These are phyloP conservation scores for Fomitopsis palustris DNA, from an alignment of 1,284 basidiomycete genomes.

Conservation along the genomic window DNA sequence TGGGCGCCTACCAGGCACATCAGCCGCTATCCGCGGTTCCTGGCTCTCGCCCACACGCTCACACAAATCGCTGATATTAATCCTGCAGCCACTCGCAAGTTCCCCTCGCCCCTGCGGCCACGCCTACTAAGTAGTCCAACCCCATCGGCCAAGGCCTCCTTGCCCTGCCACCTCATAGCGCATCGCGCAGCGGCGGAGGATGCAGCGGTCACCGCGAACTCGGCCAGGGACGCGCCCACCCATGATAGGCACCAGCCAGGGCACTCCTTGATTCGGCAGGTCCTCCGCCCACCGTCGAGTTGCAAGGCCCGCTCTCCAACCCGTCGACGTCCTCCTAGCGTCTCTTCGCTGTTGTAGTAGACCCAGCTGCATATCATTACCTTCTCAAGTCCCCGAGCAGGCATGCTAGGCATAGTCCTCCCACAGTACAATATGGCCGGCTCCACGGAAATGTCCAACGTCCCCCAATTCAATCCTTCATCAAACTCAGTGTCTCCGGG, in stretches of 20 bases:
- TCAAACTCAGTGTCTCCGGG: too few relatives aligned
- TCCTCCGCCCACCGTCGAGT: neutral
- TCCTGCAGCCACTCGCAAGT: neutral
- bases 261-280: neutral
- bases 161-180: too few relatives aligned
- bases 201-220: neutral
- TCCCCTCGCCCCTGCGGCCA: neutral
- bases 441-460: too few relatives aligned
- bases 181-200: neutral
- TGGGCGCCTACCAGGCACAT: slow-evolving; percentile 19
- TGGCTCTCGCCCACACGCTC: slow-evolving; percentile 8
- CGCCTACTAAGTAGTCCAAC: neutral
- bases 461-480: too few relatives aligned
- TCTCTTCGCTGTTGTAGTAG: too few relatives aligned
- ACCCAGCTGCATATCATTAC: too few relatives aligned
- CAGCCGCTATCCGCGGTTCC: slow-evolving; percentile 14
- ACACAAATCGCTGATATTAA: neutral
- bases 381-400: too few relatives aligned
- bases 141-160: neutral
- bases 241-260: neutral
- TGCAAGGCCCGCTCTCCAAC: too few relatives aligned
- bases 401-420: too few relatives aligned
- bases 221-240: neutral
- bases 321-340: neutral
- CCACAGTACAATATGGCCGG: too few relatives aligned